Conservation (phyloP, 345 rosid species). For the Citrus mangshanensis region DNA sequence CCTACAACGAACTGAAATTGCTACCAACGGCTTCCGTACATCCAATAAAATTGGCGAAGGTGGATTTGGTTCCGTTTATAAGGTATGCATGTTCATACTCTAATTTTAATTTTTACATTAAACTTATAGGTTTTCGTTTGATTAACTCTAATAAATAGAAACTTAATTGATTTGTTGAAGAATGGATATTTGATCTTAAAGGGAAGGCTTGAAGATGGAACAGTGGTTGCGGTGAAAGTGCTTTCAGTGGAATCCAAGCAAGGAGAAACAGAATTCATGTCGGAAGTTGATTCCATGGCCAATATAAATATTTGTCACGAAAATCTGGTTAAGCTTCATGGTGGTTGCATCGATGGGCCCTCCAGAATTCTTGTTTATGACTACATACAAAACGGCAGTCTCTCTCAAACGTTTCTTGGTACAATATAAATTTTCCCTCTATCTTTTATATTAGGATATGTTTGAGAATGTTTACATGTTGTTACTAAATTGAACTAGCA, state of each 20-base stretch:
- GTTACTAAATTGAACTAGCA: too few species aligned
- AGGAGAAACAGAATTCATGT: slow-evolving; percentile 40
- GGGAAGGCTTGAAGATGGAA: slow-evolving; percentile 42
- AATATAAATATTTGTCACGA: slow-evolving; percentile 15
- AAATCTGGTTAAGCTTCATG: slow-evolving; percentile 36
- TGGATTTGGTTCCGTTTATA: slow-evolving; percentile 42
- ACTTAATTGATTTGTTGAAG: too few species aligned
- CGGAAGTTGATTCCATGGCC: slow-evolving; percentile 39
- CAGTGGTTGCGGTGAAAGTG: slow-evolving; percentile 33
- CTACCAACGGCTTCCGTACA: slow-evolving; percentile 31
- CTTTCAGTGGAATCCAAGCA: slow-evolving; percentile 37
- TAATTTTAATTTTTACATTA: neutral
- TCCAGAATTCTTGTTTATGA: slow-evolving; percentile 36
- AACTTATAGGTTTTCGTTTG: neutral
- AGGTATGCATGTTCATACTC: slow-evolving; percentile 19
- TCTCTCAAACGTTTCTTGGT: slow-evolving; percentile 28
- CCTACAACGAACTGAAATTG: slow-evolving; percentile 22
- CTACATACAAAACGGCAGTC: slow-evolving; percentile 32
- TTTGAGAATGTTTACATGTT: too few species aligned
- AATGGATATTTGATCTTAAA: slow-evolving; percentile 1
- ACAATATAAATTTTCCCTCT: neutral
- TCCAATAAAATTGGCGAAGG: slow-evolving; percentile 43
- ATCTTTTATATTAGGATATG: too few species aligned
- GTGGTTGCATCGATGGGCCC: slow-evolving; percentile 39
- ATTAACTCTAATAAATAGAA: neutral